These are phyloP conservation scores for Coriaria nepalensis DNA, from an alignment of 306 rosid species.

Conservation along the genomic window DNA sequence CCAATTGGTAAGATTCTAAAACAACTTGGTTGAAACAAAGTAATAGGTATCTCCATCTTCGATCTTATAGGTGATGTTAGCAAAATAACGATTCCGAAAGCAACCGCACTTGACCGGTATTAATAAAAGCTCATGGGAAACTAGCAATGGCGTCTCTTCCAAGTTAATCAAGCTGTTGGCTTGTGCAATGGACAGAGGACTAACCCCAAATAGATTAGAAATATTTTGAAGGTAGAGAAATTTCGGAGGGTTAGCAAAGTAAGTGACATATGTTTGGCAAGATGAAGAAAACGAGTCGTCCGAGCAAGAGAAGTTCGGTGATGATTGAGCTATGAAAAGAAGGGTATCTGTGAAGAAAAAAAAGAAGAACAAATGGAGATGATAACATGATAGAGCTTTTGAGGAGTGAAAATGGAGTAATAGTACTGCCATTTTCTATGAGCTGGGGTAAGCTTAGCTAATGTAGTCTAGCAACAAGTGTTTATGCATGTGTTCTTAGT, in stretches of 20 bases:
- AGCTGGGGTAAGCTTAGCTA: background rate
- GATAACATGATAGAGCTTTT: slow-evolving; percentile 2
- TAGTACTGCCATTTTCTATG: slow-evolving; percentile 30
- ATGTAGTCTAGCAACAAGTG: too few relatives aligned
- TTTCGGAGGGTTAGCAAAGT: slow-evolving; percentile 35
- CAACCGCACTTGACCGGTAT: slow-evolving; percentile 63
- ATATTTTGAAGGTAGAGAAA: slow-evolving; percentile 31
- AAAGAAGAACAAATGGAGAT: slow-evolving; percentile 14
- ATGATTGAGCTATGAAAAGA: slow-evolving; percentile 23
- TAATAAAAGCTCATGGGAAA: slow-evolving; percentile 38
- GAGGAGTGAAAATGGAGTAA: slow-evolving; percentile 15
- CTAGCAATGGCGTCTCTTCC: slow-evolving; percentile 12
- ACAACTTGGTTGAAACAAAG: slow-evolving; percentile 21
- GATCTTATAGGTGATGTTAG: slow-evolving; percentile 42
- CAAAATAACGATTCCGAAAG: slow-evolving; percentile 31
- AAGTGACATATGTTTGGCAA: slow-evolving; percentile 55
- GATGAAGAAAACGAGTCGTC: slow-evolving; percentile 20
- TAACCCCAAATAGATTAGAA: slow-evolving; percentile 41
- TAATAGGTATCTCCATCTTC: slow-evolving; percentile 34
- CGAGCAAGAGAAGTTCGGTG: slow-evolving; percentile 35
- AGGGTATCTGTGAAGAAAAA: slow-evolving; percentile 14
- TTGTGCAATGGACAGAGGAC: slow-evolving; percentile 38
- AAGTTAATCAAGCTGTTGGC: slow-evolving; percentile 37
- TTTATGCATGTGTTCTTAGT: too few relatives aligned
- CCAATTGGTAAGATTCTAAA: slow-evolving; percentile 51